phyloP scores from a whole-genome alignment of 371 early-diverging fungal species.

The Phascolomyces articulosus region DNA sequence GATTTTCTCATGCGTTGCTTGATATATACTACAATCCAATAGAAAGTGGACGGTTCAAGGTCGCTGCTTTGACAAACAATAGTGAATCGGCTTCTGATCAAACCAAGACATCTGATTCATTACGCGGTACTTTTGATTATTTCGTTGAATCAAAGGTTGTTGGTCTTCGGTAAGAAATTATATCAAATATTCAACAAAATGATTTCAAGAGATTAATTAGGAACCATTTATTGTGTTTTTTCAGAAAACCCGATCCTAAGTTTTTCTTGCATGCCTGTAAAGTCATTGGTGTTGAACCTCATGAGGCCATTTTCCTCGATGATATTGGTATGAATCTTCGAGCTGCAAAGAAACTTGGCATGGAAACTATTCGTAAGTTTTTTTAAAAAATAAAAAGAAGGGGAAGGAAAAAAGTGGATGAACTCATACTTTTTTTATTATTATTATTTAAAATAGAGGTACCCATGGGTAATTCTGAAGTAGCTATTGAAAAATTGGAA shows the following conservation, averaged over 20 bases:
- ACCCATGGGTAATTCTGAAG: slow-evolving; percentile 55
- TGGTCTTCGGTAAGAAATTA: slow-evolving; percentile 34
- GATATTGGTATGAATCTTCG: slow-evolving; percentile 79
- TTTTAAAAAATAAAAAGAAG: no score
- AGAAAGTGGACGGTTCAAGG: slow-evolving; percentile 57
- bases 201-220: no score
- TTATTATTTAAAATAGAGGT: slow-evolving; percentile 40
- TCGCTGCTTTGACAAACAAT: slow-evolving; percentile 85
- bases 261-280: slow-evolving; percentile 68
- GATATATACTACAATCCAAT: no score
- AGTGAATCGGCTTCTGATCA: slow-evolving; percentile 59
- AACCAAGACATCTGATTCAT: slow-evolving; percentile 31
- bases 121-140: slow-evolving; percentile 45
- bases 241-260: slow-evolving; percentile 72
- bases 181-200: not conserved
- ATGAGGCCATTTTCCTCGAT: slow-evolving; percentile 72
- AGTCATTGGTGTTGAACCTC: slow-evolving; percentile 57
- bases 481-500: slow-evolving; percentile 64
- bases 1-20: no score
- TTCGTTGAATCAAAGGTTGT: slow-evolving; percentile 49
- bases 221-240: not conserved
- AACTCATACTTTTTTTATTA: not conserved
- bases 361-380: slow-evolving; percentile 62
- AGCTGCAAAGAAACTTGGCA: slow-evolving; percentile 65
- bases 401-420: not conserved